phyloP scores from a whole-genome alignment of 106 monocot genomes.

The Dioscorea alata region DNA sequence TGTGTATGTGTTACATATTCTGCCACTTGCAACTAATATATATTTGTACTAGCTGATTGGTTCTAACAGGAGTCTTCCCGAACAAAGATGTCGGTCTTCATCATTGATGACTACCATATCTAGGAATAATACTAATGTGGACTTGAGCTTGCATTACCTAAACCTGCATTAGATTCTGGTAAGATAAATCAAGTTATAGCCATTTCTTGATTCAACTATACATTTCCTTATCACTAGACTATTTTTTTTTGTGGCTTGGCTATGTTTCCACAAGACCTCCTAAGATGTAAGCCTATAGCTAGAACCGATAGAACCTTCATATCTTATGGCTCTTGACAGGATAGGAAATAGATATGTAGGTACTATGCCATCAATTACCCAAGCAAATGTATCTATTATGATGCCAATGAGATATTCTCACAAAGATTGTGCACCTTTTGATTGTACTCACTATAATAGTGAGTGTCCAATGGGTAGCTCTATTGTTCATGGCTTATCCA shows the following conservation, averaged over 20 bases:
- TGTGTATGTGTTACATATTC: too few species aligned
- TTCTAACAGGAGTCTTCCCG: conserved; percentile 32
- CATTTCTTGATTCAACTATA: too few species aligned
- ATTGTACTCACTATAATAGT: conserved; percentile 2
- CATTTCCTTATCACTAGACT: too few species aligned
- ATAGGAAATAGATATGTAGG: conserved; percentile 12
- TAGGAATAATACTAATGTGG: not conserved
- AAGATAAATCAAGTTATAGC: conserved; percentile 9
- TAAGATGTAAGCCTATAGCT: conserved; percentile 7
- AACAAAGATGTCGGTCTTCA: conserved; percentile 16
- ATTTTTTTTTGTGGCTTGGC: conserved; percentile 8
- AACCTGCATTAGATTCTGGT: conserved; percentile 38
- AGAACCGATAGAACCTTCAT: conserved; percentile 10
- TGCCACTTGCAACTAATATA: too few species aligned
- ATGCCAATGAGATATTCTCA: conserved; percentile 8
- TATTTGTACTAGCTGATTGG: too few species aligned
- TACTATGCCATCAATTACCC: conserved; percentile 1
- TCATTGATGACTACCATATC: not conserved
- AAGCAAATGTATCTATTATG: conserved; percentile 4
- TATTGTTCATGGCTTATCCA: conserved; percentile 16
- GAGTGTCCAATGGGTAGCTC: conserved; percentile 20
- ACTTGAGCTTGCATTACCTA: conserved; percentile 15
- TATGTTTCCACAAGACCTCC: conserved; percentile 3
- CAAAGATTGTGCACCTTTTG: conserved; percentile 5
- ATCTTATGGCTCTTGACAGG: not conserved